Evolutionary conservation across 345 rosid species (phyloP), one percentile per base, ranked within the genome.

Genomic region (Barbarea vulgaris): DNA sequence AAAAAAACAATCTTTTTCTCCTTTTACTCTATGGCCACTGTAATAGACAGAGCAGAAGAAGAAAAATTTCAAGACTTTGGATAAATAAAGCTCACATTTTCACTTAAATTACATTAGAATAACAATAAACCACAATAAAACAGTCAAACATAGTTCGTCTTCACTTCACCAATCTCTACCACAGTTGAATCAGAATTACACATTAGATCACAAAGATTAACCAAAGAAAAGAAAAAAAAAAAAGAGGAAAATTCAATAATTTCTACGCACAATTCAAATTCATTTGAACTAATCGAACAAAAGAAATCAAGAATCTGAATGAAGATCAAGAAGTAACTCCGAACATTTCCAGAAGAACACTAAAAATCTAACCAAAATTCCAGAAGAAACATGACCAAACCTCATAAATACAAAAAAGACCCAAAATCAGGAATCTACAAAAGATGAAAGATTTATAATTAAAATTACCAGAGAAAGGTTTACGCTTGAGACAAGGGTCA

Each of bases 401-500:
- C 54, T 6, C 37, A 25, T 3, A 34, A 34, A 67, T 18, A n/a
- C n/a, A 17, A 48, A 14, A 55, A n/a, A 51, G 31, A 63, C 64
- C 56, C 33, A 67, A 11, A 66, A 74, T 33, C n/a, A 22, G 15
- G 44, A 17, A 66, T 24, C 41, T 24, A 46, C 7, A n/a, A 46
- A 39, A 41, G 65, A 48, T 4, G 3, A 13, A 42, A 14, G 42
- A 31, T 24, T 34, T 24, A 3, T 7, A 37, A 5, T 22, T 14
- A 0, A 1, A 21, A 4, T 72, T 75, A 91, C 95, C 93, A 55
- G 91, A 85, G 72, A 91, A 89, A 67, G 95, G 93, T 74, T 89
- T 91, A 21, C 90, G 88, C 81, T 86, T 89, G 50, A 91, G 87
- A 60, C 86, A 82, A 77, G 95, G 97, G 60, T 91, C 93, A 46